Conservation (phyloP, 2,329 filamentous ascomycete species). For the Neopestalotiopsis clavispora region DNA sequence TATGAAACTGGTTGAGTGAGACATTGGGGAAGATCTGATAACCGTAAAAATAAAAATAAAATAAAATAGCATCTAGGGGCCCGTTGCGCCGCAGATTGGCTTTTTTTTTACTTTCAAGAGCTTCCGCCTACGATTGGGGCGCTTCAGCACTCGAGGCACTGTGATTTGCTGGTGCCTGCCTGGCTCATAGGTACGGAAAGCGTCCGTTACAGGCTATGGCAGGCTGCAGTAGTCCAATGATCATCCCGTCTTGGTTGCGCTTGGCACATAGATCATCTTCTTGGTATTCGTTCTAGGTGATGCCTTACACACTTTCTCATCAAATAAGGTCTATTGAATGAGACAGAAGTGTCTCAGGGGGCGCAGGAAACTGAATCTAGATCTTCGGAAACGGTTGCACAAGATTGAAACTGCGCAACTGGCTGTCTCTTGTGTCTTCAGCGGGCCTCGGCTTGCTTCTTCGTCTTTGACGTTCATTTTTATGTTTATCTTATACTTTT, state of each 20-base stretch:
- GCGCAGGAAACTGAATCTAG: not conserved
- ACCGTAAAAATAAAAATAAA: not conserved
- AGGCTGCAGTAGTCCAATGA: conserved; percentile 9
- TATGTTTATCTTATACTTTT: not conserved
- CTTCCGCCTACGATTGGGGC: not conserved
- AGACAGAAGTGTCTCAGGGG: not conserved
- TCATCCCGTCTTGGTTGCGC: conserved; percentile 14
- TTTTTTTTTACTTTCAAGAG: not conserved
- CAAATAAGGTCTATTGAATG: not conserved
- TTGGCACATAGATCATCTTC: conserved; percentile 12
- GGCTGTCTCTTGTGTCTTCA: not conserved
- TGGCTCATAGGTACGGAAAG: not conserved
- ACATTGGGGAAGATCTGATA: conserved; percentile 2
- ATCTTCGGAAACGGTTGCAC: not conserved
- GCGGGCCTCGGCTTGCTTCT: not conserved
- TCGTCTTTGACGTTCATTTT: not conserved
- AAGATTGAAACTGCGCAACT: not conserved
- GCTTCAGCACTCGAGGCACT: not conserved
- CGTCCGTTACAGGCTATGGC: not conserved
- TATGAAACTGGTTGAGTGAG: not conserved
- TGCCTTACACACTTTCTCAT: not conserved
- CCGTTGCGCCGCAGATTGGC: not conserved
- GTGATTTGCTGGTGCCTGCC: not conserved
- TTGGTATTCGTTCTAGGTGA: not conserved
- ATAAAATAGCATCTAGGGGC: not conserved